Evolutionary conservation across 441 rosid genomes (phyloP), one percentile per base, ranked within the genome.

Genomic region (Aquilaria agallochum): DNA sequence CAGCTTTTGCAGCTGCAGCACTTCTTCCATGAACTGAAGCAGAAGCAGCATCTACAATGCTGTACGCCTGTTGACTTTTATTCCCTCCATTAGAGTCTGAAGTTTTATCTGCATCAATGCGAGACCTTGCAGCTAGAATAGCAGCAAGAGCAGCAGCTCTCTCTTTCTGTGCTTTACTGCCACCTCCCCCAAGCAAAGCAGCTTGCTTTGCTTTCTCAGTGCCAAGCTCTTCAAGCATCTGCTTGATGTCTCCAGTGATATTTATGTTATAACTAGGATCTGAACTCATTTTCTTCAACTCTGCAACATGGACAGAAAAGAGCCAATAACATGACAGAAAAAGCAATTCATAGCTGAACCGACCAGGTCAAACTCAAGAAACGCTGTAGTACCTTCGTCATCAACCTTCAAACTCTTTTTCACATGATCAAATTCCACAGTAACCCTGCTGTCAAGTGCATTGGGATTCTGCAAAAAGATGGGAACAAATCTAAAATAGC

Each of bases 11-110:
- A 58, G 97, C 91, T 55, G 79, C 86, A 65, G 97, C 96, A 80
- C 97, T 91, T 82, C 96, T 87, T 73, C 99, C 99, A 36, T 86
- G 89, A 54, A 95, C 96, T 0, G 97, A 81, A 71, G 99, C 96
- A 64, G 97, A 95, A 51, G 96, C 99, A 62, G 96, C 99, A 77
- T 95, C 97, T 46, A 95, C 97, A 67, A 95, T 77, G 70, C 97
- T 89, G 75, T 72, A 91, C 50, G 73, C 76, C 65, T 72, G 80
- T 55, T 76, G 74, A 2, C 80, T 69, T 76, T 74, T 76, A 68
- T 68, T 63, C 57, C 76, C 86, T 42, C 79, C 95, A 56, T 86
- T 67, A 61, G 78, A 65, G 57, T 71, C 83, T 64, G 85, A 78
- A 66, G 83, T 82, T 15, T 82, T 60, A 48, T 74, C 83, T 72